phyloP scores from a whole-genome alignment of 2,329 filamentous ascomycete genomes.

The Elsinoe australis region DNA sequence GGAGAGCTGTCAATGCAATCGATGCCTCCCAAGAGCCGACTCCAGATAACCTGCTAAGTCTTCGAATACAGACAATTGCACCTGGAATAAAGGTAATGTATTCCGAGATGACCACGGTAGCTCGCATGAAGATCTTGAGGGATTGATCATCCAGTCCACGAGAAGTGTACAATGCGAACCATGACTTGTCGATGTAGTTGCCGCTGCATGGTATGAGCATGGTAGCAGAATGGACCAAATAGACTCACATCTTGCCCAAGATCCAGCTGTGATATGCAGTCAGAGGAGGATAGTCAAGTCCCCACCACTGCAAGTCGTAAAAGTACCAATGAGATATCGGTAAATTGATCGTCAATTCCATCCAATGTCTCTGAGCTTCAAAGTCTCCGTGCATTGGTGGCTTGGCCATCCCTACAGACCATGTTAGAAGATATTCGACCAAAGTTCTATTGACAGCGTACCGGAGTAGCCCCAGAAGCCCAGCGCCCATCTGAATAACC shows the following conservation, averaged over 20 bases:
- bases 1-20: conserved; percentile 77
- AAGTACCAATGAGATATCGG: conserved; percentile 97
- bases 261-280: conserved; percentile 98
- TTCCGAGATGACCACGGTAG: conserved; percentile 82
- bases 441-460: conserved; percentile 33
- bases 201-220: no score
- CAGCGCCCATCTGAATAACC: conserved; percentile 86
- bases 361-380: conserved; percentile 97
- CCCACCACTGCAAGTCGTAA: conserved; percentile 95
- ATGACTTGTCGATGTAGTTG: conserved; percentile 65
- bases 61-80: conserved; percentile 72
- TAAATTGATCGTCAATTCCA: conserved; percentile 87
- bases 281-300: conserved; percentile 91
- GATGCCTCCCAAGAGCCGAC: conserved; percentile 76
- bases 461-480: conserved; percentile 94
- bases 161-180: conserved; percentile 81
- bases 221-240: no score
- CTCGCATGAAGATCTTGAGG: conserved; percentile 93
- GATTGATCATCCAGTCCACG: conserved; percentile 69
- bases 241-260: conserved; percentile 69
- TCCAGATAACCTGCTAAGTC: conserved; percentile 66
- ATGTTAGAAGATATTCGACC: conserved; percentile 17
- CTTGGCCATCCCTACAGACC: conserved; percentile 56
- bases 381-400: conserved; percentile 96
- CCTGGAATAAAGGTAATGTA: conserved; percentile 85